Evolutionary conservation across 2,329 filamentous ascomycete species (phyloP).

Genomic region (Dactylonectria estremocensis): DNA sequence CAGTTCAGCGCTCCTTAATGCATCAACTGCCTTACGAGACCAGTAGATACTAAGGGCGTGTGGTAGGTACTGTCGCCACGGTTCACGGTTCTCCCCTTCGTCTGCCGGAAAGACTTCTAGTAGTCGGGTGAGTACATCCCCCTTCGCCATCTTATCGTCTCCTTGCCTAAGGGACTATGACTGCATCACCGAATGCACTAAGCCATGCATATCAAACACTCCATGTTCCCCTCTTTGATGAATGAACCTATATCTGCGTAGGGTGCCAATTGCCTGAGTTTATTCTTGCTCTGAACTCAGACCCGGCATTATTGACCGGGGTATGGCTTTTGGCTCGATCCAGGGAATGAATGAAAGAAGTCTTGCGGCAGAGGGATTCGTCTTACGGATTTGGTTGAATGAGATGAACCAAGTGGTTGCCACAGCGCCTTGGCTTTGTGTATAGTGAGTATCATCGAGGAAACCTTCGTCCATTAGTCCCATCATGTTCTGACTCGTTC

Average conservation of each 20-base stretch:
- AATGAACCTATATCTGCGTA: slow-evolving; percentile 54
- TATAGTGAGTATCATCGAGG: slow-evolving; percentile 53
- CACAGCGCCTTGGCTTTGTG: slow-evolving; percentile 53
- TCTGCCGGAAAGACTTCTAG: neutral
- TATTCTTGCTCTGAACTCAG: slow-evolving; percentile 36
- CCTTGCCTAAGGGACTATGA: slow-evolving; percentile 45
- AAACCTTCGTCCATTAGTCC: slow-evolving; percentile 46
- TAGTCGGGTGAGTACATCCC: slow-evolving; percentile 7
- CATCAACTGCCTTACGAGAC: neutral
- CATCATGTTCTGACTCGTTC: slow-evolving; percentile 49
- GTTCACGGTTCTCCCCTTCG: slow-evolving; percentile 16
- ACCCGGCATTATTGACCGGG: slow-evolving; percentile 53
- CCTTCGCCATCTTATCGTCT: neutral
- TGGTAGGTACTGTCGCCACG: slow-evolving; percentile 34
- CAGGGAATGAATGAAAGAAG: slow-evolving; percentile 59
- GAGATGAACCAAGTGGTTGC: slow-evolving; percentile 59
- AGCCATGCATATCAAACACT: slow-evolving; percentile 57
- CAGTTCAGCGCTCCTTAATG: neutral
- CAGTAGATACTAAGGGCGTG: slow-evolving; percentile 21
- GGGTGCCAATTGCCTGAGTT: slow-evolving; percentile 50
- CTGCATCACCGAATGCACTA: slow-evolving; percentile 54
- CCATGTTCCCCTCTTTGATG: slow-evolving; percentile 41
- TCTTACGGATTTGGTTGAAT: slow-evolving; percentile 55
- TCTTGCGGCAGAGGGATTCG: slow-evolving; percentile 50
- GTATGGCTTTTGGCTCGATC: slow-evolving; percentile 59